phyloP scores from a whole-genome alignment of 2,329 filamentous ascomycete species.

The Verticillium zaregamsianum region DNA sequence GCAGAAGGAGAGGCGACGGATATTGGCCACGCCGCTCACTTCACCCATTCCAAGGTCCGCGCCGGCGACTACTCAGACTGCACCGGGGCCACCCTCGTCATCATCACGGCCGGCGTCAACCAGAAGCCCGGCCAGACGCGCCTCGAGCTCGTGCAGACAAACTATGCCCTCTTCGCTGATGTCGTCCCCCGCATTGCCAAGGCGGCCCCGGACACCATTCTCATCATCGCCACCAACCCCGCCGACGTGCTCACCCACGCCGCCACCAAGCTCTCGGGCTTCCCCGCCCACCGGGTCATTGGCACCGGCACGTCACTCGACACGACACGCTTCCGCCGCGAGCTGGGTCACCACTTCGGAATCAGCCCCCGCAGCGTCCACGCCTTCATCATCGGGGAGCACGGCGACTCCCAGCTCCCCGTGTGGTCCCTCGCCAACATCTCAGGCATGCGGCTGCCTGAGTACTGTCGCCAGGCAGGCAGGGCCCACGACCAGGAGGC shows the following conservation, averaged over 20 bases:
- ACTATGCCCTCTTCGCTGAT: conserved; percentile 21
- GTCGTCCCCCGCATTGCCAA: conserved; percentile 22
- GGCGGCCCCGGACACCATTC: conserved; percentile 21
- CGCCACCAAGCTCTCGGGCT: conserved; percentile 20
- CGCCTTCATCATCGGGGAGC: conserved; percentile 26
- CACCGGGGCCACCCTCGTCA: conserved; percentile 21
- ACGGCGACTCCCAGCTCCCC: conserved; percentile 25
- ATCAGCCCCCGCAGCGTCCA: conserved; percentile 24
- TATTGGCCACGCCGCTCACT: conserved; percentile 24
- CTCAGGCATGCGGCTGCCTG: conserved; percentile 20
- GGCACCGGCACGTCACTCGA: conserved; percentile 26
- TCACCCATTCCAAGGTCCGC: conserved; percentile 21
- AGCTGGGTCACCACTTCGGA: conserved; percentile 18
- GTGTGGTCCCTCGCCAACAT: conserved; percentile 26
- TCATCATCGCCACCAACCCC: conserved; percentile 27
- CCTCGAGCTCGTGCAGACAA: conserved; percentile 24
- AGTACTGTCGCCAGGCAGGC: conserved; percentile 19
- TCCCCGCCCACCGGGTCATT: conserved; percentile 23
- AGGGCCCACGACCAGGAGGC: conserved; percentile 17
- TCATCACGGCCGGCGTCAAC: conserved; percentile 28
- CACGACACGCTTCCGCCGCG: conserved; percentile 23
- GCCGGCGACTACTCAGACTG: conserved; percentile 22
- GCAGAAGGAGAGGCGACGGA: conserved; percentile 24
- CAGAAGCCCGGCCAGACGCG: conserved; percentile 27
- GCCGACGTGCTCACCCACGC: conserved; percentile 25